These are phyloP conservation scores for Ploettnerulaceae sp. DNA, from an alignment of 2,329 filamentous ascomycete species.

Conservation along the genomic window DNA sequence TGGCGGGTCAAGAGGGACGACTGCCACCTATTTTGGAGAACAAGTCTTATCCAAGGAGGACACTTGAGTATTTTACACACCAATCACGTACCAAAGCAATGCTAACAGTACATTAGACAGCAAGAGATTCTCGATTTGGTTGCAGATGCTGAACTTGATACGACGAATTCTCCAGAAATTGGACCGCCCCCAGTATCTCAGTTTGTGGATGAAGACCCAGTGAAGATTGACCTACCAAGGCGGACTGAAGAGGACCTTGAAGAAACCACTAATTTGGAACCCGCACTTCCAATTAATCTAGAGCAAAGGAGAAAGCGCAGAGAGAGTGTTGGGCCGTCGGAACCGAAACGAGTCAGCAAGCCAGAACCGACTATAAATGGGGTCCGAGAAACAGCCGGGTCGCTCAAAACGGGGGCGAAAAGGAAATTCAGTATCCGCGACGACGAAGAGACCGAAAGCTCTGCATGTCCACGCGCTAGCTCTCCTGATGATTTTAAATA, in stretches of 20 bases:
- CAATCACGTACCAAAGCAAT: neutral
- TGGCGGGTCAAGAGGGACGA: slow-evolving; percentile 36
- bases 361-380: slow-evolving; percentile 9
- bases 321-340: slow-evolving; percentile 25
- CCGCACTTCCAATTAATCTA: slow-evolving; percentile 30
- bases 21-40: slow-evolving; percentile 66
- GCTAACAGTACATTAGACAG: slow-evolving; percentile 23
- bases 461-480: slow-evolving; percentile 32
- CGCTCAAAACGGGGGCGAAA: slow-evolving; percentile 49
- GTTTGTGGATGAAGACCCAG: slow-evolving; percentile 52
- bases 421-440: slow-evolving; percentile 53
- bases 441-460: slow-evolving; percentile 41
- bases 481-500: slow-evolving; percentile 29
- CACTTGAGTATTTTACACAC: slow-evolving; percentile 54
- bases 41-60: slow-evolving; percentile 61
- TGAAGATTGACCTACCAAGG: slow-evolving; percentile 48
- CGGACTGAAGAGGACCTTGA: slow-evolving; percentile 17
- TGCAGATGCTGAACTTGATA: slow-evolving; percentile 29
- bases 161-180: slow-evolving; percentile 62
- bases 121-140: slow-evolving; percentile 30
- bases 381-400: slow-evolving; percentile 23
- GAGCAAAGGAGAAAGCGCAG: slow-evolving; percentile 34
- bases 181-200: slow-evolving; percentile 58
- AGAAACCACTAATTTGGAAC: slow-evolving; percentile 22
- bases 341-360: slow-evolving; percentile 16